Conservation (phyloP, 2,329 filamentous ascomycete genomes). For the Amylocarpus encephaloides region DNA sequence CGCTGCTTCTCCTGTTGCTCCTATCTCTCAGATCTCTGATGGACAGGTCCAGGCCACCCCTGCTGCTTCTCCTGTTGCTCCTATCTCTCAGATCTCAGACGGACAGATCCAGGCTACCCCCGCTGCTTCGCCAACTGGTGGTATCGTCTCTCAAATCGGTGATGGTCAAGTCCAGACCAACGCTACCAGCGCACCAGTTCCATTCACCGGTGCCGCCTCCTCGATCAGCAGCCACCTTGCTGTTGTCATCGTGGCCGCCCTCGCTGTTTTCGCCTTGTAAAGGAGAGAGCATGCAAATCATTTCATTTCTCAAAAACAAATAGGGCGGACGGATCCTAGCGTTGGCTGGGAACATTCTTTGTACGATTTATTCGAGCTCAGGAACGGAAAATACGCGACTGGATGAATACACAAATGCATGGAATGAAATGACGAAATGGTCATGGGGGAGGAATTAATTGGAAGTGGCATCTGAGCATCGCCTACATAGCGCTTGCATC, state of each 20-base stretch:
- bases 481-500: not conserved
- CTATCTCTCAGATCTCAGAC: slow-evolving; percentile 27
- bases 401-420: not conserved
- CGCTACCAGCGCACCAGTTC: not conserved
- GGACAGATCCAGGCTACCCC: slow-evolving; percentile 46
- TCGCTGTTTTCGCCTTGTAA: slow-evolving; percentile 15
- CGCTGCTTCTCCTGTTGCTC: slow-evolving; percentile 8
- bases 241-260: slow-evolving; percentile 2
- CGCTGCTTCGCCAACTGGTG: slow-evolving; percentile 28
- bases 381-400: not conserved
- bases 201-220: not conserved
- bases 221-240: slow-evolving; percentile 1
- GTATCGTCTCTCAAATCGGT: slow-evolving; percentile 25
- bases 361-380: not conserved
- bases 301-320: not conserved
- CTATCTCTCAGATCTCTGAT: slow-evolving; percentile 28
- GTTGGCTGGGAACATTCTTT: not conserved
- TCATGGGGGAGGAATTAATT: not conserved
- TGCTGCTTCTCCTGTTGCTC: slow-evolving; percentile 9
- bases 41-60: slow-evolving; percentile 44
- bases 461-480: not conserved
- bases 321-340: not conserved
- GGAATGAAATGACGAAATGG: no score
- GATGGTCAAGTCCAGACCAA: slow-evolving; percentile 29
- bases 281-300: not conserved